These are phyloP conservation scores for Coniella lustricola DNA, from an alignment of 2,329 filamentous ascomycete species.

Conservation along the genomic window DNA sequence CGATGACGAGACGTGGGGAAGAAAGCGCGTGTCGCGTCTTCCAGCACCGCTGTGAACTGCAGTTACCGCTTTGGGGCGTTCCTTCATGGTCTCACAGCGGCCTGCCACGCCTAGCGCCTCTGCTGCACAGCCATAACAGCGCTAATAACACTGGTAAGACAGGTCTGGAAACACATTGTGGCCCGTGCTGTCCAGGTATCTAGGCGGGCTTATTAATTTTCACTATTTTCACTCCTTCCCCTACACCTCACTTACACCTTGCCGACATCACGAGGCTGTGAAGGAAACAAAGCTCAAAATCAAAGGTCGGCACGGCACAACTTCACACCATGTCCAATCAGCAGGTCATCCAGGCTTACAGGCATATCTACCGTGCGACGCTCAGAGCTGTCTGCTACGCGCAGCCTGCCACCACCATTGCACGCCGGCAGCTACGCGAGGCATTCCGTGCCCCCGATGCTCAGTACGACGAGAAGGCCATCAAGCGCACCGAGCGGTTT, in stretches of 20 bases:
- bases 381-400: conserved; percentile 68
- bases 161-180: neutral
- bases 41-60: no score
- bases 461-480: conserved; percentile 41
- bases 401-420: conserved; percentile 57
- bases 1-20: no score
- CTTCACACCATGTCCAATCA: conserved; percentile 25
- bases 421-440: conserved; percentile 50
- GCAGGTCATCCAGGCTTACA: conserved; percentile 58
- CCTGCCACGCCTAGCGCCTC: no score
- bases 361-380: conserved; percentile 58
- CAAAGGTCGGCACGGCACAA: neutral
- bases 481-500: conserved; percentile 64
- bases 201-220: neutral
- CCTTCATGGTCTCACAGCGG: no score
- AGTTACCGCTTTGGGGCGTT: neutral
- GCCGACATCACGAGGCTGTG: neutral
- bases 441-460: conserved; percentile 49
- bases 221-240: neutral
- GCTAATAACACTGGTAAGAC: neutral
- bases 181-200: conserved; percentile 1
- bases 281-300: neutral
- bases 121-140: neutral
- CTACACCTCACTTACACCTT: neutral
- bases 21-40: no score